Evolutionary conservation across 2,329 filamentous ascomycete genomes (phyloP), one percentile per base, ranked within the genome.

Genomic region (Allantophomopsis cytisporea): DNA sequence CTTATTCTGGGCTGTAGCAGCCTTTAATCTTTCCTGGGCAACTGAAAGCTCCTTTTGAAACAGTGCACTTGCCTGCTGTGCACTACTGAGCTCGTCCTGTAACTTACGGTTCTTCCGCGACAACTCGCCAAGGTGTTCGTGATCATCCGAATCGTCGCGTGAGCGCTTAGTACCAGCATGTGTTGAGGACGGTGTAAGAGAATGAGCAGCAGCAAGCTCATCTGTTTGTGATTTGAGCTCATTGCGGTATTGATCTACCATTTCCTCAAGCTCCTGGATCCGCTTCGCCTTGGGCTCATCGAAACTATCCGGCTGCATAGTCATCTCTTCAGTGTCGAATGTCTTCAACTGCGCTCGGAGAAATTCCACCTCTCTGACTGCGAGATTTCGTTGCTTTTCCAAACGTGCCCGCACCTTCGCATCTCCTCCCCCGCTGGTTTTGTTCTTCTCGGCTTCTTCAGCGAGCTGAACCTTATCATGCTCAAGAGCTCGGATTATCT

Each of bases 301-400:
- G 39, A 83, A 80, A 34, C 74, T 77, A 28, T 86, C 83, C 0
- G 84, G 76, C 40, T 89, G 78, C 62, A 95, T 83, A 0, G 88
- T 88, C 39, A 77, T 75, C 51, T 96, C 88, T 58, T 98, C 91
- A 1, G 76, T 73, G 52, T 96, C 85, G 43, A 93, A 82, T 0
- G 83, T 81, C 60, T 88, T 88, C 40, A 96, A 70, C 58, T 98
- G 91, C 1, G 86, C 89, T 16, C 91, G 83, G 6, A 98, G 71
- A 55, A 94, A 94, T 49, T 95, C 88, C 1, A 91, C 85, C 56
- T 98, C 93, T 54, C 95, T 95, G 17, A 86, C 70, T 0, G 88
- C 86, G 7, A 98, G 70, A 1, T 72, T 75, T 42, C 85, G 83
- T 55, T 96, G 89, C 42, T 91, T 73, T 51, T 98, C 89, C 0